Percentiles rank a stretch among this genome's conserved stretches.
phyloP scores from a whole-genome alignment of 2,329 filamentous ascomycete genomes.

The Penicillium sp. region DNA sequence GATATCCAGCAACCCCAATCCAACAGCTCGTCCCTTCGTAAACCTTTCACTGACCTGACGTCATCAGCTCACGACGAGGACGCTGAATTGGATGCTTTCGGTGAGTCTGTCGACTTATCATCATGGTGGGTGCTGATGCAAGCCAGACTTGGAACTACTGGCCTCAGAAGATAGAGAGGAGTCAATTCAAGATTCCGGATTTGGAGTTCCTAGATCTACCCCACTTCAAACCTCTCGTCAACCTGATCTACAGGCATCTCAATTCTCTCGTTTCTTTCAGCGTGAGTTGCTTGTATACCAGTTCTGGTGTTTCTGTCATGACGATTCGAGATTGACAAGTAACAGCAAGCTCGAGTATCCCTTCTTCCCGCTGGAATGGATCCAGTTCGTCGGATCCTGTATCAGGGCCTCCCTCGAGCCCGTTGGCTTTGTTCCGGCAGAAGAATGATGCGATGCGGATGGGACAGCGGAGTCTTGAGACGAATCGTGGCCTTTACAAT shows the following conservation, averaged over 20 bases:
- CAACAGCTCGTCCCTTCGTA: conserved; percentile 3
- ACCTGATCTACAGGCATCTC: conserved; percentile 3
- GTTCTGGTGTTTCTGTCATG: background rate
- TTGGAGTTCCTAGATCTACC: conserved; percentile 1
- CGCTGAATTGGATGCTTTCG: conserved; percentile 50
- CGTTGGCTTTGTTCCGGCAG: conserved; percentile 28
- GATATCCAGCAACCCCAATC: conserved; percentile 20
- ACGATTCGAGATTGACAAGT: background rate
- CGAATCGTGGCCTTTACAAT: background rate
- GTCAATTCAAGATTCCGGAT: background rate
- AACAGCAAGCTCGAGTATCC: conserved; percentile 21
- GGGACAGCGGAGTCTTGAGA: conserved; percentile 5
- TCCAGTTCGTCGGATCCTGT: conserved; percentile 33
- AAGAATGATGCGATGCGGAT: background rate
- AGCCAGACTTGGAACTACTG: conserved; percentile 40
- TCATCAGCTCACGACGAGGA: conserved; percentile 23
- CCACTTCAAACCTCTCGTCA: background rate
- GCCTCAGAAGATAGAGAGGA: conserved; percentile 29
- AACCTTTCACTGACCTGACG: background rate
- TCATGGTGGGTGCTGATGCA: background rate
- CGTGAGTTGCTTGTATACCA: conserved; percentile 23
- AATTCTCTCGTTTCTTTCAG: conserved; percentile 32
- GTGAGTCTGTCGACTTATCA: conserved; percentile 33
- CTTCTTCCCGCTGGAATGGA: conserved; percentile 22
- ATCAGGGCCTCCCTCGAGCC: conserved; percentile 32